Conservation (phyloP, 768 basidiomycete species). For the Serendipita sp. region DNA sequence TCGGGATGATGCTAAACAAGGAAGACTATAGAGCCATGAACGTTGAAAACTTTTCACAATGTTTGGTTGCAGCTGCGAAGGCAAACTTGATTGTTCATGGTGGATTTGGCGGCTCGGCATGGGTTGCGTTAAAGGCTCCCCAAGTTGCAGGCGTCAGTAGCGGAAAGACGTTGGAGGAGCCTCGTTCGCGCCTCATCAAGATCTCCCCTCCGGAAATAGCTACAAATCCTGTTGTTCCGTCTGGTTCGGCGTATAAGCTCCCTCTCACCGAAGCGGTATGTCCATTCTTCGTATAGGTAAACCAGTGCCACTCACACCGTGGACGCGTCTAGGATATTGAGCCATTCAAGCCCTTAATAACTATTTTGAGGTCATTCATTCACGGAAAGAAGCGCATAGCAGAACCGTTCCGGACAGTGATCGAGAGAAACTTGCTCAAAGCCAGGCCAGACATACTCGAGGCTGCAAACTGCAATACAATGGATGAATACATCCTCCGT, state of each 20-base stretch:
- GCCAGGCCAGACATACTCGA: neutral
- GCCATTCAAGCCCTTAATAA: neutral
- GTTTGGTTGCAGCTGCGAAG: neutral
- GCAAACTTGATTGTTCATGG: conserved; percentile 3
- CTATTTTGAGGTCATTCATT: neutral
- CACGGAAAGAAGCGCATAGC: neutral
- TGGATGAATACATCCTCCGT: conserved; percentile 1
- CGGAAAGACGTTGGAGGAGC: neutral
- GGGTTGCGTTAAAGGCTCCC: conserved; percentile 3
- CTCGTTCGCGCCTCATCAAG: neutral
- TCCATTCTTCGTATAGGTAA: neutral
- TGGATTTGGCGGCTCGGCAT: neutral
- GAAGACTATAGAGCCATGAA: conserved; percentile 5
- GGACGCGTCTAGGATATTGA: neutral
- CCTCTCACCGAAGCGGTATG: neutral
- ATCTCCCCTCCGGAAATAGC: neutral
- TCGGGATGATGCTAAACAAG: conserved; percentile 4
- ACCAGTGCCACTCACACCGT: neutral
- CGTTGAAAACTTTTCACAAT: neutral
- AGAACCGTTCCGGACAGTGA: neutral
- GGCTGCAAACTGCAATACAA: neutral
- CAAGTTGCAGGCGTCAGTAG: neutral
- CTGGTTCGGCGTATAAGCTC: conserved; percentile 2
- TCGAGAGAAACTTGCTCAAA: conserved; percentile 1
- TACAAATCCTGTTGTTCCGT: neutral